Conservation (phyloP, 2,329 filamentous ascomycete species). For the Triangularia verruculosa region DNA sequence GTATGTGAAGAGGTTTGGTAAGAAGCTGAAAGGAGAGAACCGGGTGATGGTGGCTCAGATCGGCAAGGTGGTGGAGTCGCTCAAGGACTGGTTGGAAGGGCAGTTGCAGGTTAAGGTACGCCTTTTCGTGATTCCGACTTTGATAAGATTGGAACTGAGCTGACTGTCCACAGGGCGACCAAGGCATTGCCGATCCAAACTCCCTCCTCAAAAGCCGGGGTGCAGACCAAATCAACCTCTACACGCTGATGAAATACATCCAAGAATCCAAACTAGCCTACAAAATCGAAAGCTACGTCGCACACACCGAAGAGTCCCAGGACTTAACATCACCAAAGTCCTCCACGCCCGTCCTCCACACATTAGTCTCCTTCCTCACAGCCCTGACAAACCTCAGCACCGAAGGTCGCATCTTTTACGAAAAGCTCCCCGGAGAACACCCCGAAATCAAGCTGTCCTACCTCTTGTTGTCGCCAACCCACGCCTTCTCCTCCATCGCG, state of each 20-base stretch:
- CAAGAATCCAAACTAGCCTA: slow-evolving; percentile 89
- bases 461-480: slow-evolving; percentile 83
- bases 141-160: background rate
- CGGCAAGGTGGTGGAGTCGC: slow-evolving; percentile 75
- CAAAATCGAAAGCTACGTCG: slow-evolving; percentile 87
- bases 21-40: slow-evolving; percentile 85
- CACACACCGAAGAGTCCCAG: slow-evolving; percentile 50
- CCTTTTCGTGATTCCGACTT: slow-evolving; percentile 4
- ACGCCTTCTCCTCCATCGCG: slow-evolving; percentile 86
- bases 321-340: slow-evolving; percentile 34
- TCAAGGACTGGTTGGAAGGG: slow-evolving; percentile 65
- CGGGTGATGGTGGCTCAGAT: slow-evolving; percentile 87
- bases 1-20: slow-evolving; percentile 86
- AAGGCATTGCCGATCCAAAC: slow-evolving; percentile 68
- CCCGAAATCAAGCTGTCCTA: slow-evolving; percentile 69
- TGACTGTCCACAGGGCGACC: slow-evolving; percentile 38
- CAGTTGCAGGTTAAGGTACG: slow-evolving; percentile 49
- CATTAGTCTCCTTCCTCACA: slow-evolving; percentile 62
- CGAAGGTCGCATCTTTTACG: slow-evolving; percentile 65
- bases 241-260: slow-evolving; percentile 82
- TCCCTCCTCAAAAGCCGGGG: slow-evolving; percentile 78
- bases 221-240: slow-evolving; percentile 92
- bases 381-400: slow-evolving; percentile 82
- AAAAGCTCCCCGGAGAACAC: slow-evolving; percentile 38
- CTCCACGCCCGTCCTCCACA: slow-evolving; percentile 53